A percentile compares a stretch with the other conserved stretches of the same genome.
phyloP scores from a whole-genome alignment of 192 early-diverging fungal species.

The Diversispora eburnea region DNA sequence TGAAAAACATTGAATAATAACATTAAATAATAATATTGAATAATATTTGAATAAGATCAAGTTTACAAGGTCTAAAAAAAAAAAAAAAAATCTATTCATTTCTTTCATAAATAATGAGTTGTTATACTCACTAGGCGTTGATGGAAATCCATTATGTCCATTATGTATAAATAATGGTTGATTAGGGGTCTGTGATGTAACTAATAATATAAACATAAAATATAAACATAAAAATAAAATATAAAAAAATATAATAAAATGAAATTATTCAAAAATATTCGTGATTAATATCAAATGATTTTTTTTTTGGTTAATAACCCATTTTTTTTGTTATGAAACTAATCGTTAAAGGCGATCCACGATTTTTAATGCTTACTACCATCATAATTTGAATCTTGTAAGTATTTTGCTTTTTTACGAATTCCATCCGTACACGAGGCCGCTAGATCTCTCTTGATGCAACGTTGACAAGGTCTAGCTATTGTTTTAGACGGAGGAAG shows the following conservation, averaged over 20 bases:
- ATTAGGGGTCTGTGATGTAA: background rate
- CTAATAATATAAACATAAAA: background rate
- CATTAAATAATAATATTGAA: too few relatives aligned
- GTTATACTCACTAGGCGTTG: constrained; percentile 14
- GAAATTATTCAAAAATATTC: too few relatives aligned
- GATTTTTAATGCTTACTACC: constrained; percentile 7
- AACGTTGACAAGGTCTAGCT: constrained; percentile 84
- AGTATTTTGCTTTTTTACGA: constrained; percentile 91
- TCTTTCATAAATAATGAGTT: background rate
- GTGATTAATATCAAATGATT: too few relatives aligned
- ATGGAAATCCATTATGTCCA: constrained; percentile 23
- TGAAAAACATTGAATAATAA: too few relatives aligned
- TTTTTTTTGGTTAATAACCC: too few relatives aligned
- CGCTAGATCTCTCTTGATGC: constrained; percentile 75
- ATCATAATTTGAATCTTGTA: constrained; percentile 61
- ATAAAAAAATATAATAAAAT: too few relatives aligned
- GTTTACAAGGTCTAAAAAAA: too few relatives aligned
- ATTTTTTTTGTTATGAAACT: background rate
- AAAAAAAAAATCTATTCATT: too few relatives aligned
- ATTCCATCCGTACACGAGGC: constrained; percentile 76
- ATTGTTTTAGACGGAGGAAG: background rate
- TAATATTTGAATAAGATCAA: too few relatives aligned
- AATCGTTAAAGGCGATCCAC: constrained; percentile 16
- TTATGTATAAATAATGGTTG: constrained; percentile 26
- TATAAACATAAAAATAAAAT: background rate